Evolutionary conservation across 1,139 yeast species (phyloP), one percentile per base, ranked within the genome.

Genomic region (Blastobotrys indianensis): DNA sequence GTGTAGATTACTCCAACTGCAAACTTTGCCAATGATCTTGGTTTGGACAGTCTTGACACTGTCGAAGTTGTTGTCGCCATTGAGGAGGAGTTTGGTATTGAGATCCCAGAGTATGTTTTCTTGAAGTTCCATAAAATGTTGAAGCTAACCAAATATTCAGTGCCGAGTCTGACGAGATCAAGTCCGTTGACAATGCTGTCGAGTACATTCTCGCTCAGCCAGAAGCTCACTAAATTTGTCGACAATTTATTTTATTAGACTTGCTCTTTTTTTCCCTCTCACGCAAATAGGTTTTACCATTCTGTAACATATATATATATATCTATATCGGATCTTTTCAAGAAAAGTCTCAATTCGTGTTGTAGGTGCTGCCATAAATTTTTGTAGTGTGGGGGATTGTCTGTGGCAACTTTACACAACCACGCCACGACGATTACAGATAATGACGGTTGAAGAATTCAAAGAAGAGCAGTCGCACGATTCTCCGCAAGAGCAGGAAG

Each of bases 21-120:
- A 7, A 73, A 80, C 33, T 85, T 82, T 64, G 69, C 79, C 39
- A 80, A 77, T 54, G 95, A 87, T 63, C 75, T 87, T 55, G 94
- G 94, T 2, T 75, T 86, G 58, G 96, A 87, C 69, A 82, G 92
- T 30, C 77, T 87, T 62, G 96, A 87, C 61, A 82, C 85, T 32
- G 95, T 85, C 40, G 96, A 87, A 65, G 90, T 86, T 37, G 77
- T 87, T 37, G 86, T 87, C 87, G 94, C 86, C 59, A 78, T 87
- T 52, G 96, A 87, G 68, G 94, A 86, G 59, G 75, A 70, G 54
- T 70, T 70, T 57, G 66, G 69, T 53, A 71, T 75, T 54, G 85
- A 81, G 63, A 85, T 87, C 64, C 94, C 95, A 41, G 95, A 87
- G 61, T 59, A 59, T 47, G 63, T 37, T 13, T 20, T 52, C 29